These are phyloP conservation scores for Pilasporangium apinafurcum DNA, from an alignment of 352 stramenopile genomes.

Conservation along the genomic window DNA sequence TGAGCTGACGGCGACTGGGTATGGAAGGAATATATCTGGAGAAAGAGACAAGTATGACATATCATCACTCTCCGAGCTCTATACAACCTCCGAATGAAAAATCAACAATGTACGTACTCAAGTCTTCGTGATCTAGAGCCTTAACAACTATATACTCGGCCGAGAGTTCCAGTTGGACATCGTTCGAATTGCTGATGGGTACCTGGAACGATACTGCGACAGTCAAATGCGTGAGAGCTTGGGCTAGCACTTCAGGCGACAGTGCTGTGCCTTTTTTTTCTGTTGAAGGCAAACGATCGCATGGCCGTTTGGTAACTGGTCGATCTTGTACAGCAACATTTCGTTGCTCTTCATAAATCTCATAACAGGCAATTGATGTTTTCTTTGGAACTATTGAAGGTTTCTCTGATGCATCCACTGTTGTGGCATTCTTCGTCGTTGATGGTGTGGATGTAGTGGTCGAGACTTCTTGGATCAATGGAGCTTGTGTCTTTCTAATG, in stretches of 20 bases:
- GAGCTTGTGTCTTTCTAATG: constrained; percentile 62
- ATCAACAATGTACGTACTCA: constrained; percentile 23
- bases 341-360: constrained; percentile 33
- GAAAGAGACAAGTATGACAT: neutral
- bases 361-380: constrained; percentile 20
- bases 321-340: too few species aligned
- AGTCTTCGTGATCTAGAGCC: constrained; percentile 32
- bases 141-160: constrained; percentile 45
- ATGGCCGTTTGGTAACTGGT: neutral
- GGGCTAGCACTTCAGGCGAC: constrained; percentile 30
- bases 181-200: constrained; percentile 12
- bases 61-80: neutral
- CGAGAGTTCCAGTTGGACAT: constrained; percentile 45
- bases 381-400: constrained; percentile 5
- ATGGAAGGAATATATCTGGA: constrained; percentile 60
- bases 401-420: constrained; percentile 5
- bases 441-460: too few species aligned
- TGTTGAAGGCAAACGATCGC: constrained; percentile 16
- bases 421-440: constrained; percentile 5
- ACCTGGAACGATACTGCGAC: constrained; percentile 33
- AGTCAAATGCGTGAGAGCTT: constrained; percentile 22
- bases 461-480: constrained; percentile 68
- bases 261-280: constrained; percentile 30
- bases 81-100: neutral
- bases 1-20: constrained; percentile 32